Percentiles rank a stretch among this genome's conserved stretches.
Conservation (phyloP, 164 flowering plant genomes). For the Magnolia changhungtana region DNA sequence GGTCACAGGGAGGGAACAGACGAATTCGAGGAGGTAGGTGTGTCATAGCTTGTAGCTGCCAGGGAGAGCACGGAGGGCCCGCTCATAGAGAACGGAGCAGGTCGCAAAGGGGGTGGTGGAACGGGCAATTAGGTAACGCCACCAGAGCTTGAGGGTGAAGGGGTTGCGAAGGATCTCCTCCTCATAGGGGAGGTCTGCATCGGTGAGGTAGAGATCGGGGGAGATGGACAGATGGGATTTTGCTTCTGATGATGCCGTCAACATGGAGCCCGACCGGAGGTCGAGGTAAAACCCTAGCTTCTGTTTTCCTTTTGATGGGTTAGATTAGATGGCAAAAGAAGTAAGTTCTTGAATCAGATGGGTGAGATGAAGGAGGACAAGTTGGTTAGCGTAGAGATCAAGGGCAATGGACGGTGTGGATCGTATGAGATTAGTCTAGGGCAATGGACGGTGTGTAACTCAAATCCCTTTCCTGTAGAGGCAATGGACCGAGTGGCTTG, state of each 20-base stretch:
- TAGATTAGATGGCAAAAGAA: no score
- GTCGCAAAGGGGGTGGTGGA: constrained; percentile 55
- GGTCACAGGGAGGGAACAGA: constrained; percentile 51
- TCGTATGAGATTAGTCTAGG: no score
- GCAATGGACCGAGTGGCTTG: no score
- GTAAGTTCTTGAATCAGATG: no score
- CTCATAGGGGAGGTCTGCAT: constrained; percentile 70
- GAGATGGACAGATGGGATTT: constrained; percentile 15
- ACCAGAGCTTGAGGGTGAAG: constrained; percentile 75
- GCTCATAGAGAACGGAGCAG: constrained; percentile 68
- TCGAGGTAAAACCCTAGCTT: no score
- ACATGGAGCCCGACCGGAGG: neutral
- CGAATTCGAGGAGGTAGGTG: constrained; percentile 72
- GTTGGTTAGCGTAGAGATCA: no score
- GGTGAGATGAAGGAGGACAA: no score
- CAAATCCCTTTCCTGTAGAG: no score
- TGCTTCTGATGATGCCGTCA: neutral
- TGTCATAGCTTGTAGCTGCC: constrained; percentile 95
- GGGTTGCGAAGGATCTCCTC: constrained; percentile 84
- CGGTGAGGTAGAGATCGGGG: constrained; percentile 53
- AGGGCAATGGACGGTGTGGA: no score
- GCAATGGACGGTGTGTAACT: no score
- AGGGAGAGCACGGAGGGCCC: constrained; percentile 81
- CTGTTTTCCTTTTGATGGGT: no score
- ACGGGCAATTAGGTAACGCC: constrained; percentile 76